phyloP scores from a whole-genome alignment of 148 eudicot genomes.

The Rhododendron simsii region DNA sequence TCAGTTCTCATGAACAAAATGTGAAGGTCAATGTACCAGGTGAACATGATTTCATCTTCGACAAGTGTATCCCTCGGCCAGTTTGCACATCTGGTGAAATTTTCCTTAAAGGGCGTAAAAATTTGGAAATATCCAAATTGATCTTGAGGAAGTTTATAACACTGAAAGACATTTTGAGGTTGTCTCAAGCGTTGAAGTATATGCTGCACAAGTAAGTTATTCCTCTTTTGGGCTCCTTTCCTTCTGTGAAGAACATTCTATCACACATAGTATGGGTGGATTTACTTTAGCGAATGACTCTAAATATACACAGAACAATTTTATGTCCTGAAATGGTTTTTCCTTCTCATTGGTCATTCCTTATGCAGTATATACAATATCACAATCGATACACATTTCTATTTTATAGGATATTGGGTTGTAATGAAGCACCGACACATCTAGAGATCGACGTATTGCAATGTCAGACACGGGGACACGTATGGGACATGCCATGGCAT shows the following conservation, averaged over 20 bases:
- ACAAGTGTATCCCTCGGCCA: constrained; percentile 27
- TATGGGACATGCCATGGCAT: too few species aligned
- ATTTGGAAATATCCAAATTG: constrained; percentile 30
- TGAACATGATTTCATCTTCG: constrained; percentile 19
- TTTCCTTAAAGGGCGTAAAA: constrained; percentile 25
- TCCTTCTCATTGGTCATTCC: background rate
- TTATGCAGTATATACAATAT: background rate
- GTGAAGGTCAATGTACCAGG: constrained; percentile 27
- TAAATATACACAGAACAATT: background rate
- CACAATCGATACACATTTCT: background rate
- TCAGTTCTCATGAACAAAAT: constrained; percentile 24
- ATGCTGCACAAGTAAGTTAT: constrained; percentile 68
- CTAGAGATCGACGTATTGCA: too few species aligned
- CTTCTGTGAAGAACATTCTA: background rate
- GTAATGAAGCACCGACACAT: background rate
- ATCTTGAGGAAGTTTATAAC: constrained; percentile 37
- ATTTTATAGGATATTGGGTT: background rate
- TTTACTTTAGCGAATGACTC: background rate
- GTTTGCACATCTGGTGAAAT: constrained; percentile 17
- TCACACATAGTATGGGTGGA: background rate
- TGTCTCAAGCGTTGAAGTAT: constrained; percentile 35
- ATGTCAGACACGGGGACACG: too few species aligned
- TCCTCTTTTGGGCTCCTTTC: background rate
- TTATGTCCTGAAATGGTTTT: background rate
- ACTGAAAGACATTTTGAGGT: constrained; percentile 37